Conservation (phyloP, 2,329 filamentous ascomycete genomes). For the Eurotiales sp. region DNA sequence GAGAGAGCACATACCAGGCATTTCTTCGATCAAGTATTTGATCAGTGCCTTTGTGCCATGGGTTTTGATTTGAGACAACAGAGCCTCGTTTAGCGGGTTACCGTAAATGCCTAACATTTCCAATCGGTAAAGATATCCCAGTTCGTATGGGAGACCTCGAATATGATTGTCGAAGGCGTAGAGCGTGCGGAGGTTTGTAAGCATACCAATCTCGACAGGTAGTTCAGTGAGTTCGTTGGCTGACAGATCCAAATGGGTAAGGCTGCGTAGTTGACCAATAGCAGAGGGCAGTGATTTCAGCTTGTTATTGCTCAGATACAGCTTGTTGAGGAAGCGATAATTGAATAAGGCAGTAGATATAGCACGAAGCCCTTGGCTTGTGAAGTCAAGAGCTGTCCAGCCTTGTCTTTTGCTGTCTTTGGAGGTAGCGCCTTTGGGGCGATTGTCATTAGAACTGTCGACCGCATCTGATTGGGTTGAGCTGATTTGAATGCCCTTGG, state of each 20-base stretch:
- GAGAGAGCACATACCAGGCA: constrained; percentile 63
- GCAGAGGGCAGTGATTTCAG: constrained; percentile 72
- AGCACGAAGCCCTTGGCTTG: constrained; percentile 88
- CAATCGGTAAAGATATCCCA: constrained; percentile 83
- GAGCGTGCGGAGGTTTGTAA: constrained; percentile 82
- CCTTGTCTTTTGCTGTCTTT: constrained; percentile 62
- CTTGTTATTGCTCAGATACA: constrained; percentile 93
- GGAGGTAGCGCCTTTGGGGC: constrained; percentile 63
- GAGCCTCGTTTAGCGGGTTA: constrained; percentile 72
- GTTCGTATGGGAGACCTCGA: constrained; percentile 72
- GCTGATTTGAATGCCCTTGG: constrained; percentile 43
- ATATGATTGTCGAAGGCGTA: constrained; percentile 89
- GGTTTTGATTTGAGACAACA: constrained; percentile 80
- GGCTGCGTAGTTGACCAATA: constrained; percentile 76
- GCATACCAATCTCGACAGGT: constrained; percentile 92
- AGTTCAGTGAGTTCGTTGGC: constrained; percentile 79
- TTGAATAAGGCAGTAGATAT: constrained; percentile 75
- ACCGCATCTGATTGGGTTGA: constrained; percentile 48
- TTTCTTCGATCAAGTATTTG: constrained; percentile 75
- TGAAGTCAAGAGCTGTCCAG: constrained; percentile 92
- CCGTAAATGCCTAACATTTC: constrained; percentile 90
- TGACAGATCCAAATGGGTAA: constrained; percentile 82
- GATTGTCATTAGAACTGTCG: constrained; percentile 51
- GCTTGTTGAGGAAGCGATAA: constrained; percentile 84
- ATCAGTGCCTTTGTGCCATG: constrained; percentile 84